A percentile compares a stretch with the other conserved stretches of the same genome.
These are phyloP conservation scores for Chrysanthemum seticuspe DNA, from an alignment of 129 eudicot genomes.

Conservation along the genomic window DNA sequence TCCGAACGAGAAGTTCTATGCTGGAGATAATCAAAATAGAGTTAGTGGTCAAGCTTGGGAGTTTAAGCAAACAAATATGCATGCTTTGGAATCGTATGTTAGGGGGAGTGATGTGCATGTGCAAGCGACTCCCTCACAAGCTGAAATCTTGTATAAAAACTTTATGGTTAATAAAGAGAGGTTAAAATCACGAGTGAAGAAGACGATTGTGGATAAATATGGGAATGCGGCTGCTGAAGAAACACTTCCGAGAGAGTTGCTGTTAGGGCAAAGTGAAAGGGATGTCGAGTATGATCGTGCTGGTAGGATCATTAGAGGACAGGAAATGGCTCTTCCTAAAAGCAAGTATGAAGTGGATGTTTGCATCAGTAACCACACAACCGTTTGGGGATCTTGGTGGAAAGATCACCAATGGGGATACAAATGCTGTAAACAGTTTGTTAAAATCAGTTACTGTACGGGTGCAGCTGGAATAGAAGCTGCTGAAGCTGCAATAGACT, in stretches of 20 bases:
- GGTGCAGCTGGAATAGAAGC: slow-evolving; percentile 97
- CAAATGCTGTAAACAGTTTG: slow-evolving; percentile 71
- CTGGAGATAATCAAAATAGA: slow-evolving; percentile 85
- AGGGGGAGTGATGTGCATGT: slow-evolving; percentile 89
- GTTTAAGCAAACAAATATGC: slow-evolving; percentile 80
- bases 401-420: slow-evolving; percentile 89
- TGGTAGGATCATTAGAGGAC: slow-evolving; percentile 85
- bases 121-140: slow-evolving; percentile 99
- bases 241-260: slow-evolving; percentile 69
- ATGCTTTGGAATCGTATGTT: slow-evolving; percentile 96
- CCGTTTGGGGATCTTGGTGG: slow-evolving; percentile 96
- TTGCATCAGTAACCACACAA: slow-evolving; percentile 67
- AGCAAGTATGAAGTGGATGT: slow-evolving; percentile 94
- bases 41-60: slow-evolving; percentile 96
- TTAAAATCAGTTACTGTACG: slow-evolving; percentile 84
- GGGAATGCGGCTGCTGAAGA: slow-evolving; percentile 86
- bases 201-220: slow-evolving; percentile 75
- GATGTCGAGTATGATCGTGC: slow-evolving; percentile 98
- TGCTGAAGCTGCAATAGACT: slow-evolving; percentile 81
- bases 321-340: slow-evolving; percentile 77
- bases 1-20: slow-evolving; percentile 81
- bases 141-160: slow-evolving; percentile 72
- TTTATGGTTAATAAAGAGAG: slow-evolving; percentile 74
- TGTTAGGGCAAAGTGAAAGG: slow-evolving; percentile 83
- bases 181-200: slow-evolving; percentile 68